These are phyloP conservation scores for Raffaelea arxii DNA, from an alignment of 2,329 filamentous ascomycete genomes.

Conservation along the genomic window DNA sequence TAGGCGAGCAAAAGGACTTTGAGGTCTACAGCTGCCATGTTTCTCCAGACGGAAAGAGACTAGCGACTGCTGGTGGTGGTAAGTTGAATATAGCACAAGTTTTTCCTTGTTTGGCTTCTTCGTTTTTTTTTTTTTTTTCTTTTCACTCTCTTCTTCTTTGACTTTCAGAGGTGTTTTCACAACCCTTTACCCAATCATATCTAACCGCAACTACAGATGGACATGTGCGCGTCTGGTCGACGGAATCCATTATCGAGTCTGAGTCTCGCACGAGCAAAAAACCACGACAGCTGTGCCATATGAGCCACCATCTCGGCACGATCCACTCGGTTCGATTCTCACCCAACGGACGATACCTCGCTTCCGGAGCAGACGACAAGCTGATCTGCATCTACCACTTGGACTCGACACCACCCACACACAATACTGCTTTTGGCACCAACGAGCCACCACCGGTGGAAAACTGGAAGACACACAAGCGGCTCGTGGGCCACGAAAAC, in stretches of 20 bases:
- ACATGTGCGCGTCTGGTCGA: constrained; percentile 96
- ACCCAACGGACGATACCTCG: constrained; percentile 86
- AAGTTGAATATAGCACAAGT: no score
- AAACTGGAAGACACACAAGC: constrained; percentile 94
- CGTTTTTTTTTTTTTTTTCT: not conserved
- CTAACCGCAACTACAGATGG: constrained; percentile 69
- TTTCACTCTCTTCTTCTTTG: not conserved
- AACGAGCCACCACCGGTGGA: constrained; percentile 89
- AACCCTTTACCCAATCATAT: not conserved
- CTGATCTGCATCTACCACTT: constrained; percentile 96
- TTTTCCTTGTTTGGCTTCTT: no score
- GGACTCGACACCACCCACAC: constrained; percentile 68
- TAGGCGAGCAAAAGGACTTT: constrained; percentile 93
- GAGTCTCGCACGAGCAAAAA: constrained; percentile 60
- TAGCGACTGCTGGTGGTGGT: constrained; percentile 92
- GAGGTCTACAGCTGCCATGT: constrained; percentile 98
- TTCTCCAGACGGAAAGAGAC: constrained; percentile 82
- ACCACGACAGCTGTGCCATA: constrained; percentile 90
- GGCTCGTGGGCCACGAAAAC: constrained; percentile 93
- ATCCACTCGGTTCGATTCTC: constrained; percentile 97
- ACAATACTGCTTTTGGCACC: constrained; percentile 72
- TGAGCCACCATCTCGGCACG: constrained; percentile 96
- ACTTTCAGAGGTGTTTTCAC: not conserved
- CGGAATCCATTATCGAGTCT: constrained; percentile 80
- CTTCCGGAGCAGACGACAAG: constrained; percentile 96